Percentiles rank a stretch among this genome's conserved stretches.
These are phyloP conservation scores for Populus tremula DNA, from an alignment of 345 rosid genomes.

Conservation along the genomic window DNA sequence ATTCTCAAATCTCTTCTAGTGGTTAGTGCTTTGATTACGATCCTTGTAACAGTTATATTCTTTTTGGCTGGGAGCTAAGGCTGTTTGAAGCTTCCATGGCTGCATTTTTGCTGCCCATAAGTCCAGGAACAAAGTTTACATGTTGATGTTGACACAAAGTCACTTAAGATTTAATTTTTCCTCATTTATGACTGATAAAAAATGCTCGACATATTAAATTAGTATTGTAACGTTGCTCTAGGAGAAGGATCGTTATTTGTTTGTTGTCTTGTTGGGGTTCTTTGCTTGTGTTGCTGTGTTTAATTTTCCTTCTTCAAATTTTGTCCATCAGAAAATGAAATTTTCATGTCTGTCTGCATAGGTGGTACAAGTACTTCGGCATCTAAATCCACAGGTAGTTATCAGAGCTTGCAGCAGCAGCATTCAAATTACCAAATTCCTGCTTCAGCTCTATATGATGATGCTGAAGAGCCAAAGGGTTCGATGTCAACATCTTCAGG, in stretches of 20 bases:
- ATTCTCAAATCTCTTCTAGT: constrained; percentile 41
- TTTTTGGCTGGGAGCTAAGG: not conserved
- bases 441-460: constrained; percentile 83
- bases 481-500: constrained; percentile 35
- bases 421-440: constrained; percentile 75
- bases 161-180: not conserved
- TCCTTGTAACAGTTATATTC: not conserved
- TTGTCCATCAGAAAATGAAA: not conserved
- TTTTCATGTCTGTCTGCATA: constrained; percentile 19
- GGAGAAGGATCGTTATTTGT: not conserved
- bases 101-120: not conserved
- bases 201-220: not conserved
- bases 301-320: not conserved
- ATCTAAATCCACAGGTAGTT: constrained; percentile 39
- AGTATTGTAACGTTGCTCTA: not conserved
- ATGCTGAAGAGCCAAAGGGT: constrained; percentile 45
- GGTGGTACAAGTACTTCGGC: constrained; percentile 47
- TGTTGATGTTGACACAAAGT: not conserved
- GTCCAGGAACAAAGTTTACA: not conserved
- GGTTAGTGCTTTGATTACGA: constrained; percentile 37
- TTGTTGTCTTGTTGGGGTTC: not conserved
- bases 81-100: not conserved
- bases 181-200: not conserved
- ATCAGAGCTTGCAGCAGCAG: constrained; percentile 51
- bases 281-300: too few species aligned